Base-by-base conservation (phyloP, 768 basidiomycete species). In the Lactarius vividus region DNA sequence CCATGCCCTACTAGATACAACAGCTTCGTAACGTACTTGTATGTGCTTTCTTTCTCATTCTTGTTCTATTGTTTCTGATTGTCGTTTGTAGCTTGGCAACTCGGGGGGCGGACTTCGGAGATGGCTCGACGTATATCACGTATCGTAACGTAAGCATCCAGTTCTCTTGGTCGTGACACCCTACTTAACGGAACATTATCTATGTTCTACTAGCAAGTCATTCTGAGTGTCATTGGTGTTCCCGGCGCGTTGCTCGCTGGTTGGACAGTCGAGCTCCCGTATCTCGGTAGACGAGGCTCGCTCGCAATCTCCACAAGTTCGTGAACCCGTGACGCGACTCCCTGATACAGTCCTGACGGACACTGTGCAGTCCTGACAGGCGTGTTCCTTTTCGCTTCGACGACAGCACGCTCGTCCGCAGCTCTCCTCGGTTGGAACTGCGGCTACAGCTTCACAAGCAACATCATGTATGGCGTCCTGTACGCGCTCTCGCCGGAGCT, bases 71-170 rank as follows among this genome's bases (percentile, higher is more conserved):
- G 15, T 13, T 20, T 35, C n/a, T 64, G 57, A 62, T 49, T 10
- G n/a, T 23, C 0, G 16, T 68, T 66, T 57, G 58, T 70, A 88
- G 88, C 72, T 82, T 91, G 35, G 75, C 82, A 23, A 86, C 78
- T 20, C 81, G 87, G 53, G 90, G 89, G 9, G 84, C 87, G 0
- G 74, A 84, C 56, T 88, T 89, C 59, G 89, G 89, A 2, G 88
- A 90, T 64, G 82, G 85, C 0, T 88, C 87, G 4, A 74, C 85
- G 2, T 84, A 88, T 69, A 87, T 86, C 69, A 89, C 88, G 0
- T 91, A 92, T 69, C 84, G 89, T n/a, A 91, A 91, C 64, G 87
- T 87, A 70, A 9, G 80, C 62, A 4, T 26, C 23, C 11, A 23
- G 29, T 42, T 52, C 23, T 13, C 23, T 37, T 64, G 1, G 52